Percentiles rank a stretch among this genome's conserved stretches.
Evolutionary conservation across 1,284 basidiomycete genomes (phyloP).

Genomic region (Cerrena zonata): DNA sequence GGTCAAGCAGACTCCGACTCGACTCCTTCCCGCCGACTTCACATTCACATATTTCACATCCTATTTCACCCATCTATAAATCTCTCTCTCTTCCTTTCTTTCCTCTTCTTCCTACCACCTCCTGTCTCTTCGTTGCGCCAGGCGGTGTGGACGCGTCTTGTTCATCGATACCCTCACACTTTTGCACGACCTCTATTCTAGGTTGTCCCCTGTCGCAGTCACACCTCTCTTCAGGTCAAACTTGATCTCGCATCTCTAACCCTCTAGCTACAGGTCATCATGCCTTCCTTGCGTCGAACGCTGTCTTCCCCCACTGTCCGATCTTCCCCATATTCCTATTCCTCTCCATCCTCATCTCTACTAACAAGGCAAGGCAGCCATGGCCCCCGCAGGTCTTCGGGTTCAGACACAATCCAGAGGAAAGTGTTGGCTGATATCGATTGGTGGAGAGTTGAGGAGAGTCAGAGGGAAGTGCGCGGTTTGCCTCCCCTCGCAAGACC

Average conservation of each 20-base stretch:
- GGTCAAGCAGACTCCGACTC: too few species aligned
- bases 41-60: constrained; percentile 26
- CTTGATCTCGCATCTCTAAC: constrained; percentile 7
- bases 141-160: constrained; percentile 10
- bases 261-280: constrained; percentile 40
- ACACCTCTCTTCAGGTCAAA: not conserved
- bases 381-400: constrained; percentile 54
- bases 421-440: constrained; percentile 76
- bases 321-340: constrained; percentile 49
- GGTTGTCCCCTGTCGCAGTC: not conserved
- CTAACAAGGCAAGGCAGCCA: constrained; percentile 33
- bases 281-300: constrained; percentile 75
- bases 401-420: constrained; percentile 54
- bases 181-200: constrained; percentile 4
- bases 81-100: constrained; percentile 11
- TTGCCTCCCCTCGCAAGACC: constrained; percentile 14
- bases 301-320: constrained; percentile 60
- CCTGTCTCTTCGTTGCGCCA: constrained; percentile 14
- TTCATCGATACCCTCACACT: not conserved
- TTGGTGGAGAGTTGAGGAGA: constrained; percentile 74
- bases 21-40: too few species aligned
- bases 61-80: constrained; percentile 27
- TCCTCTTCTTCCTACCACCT: constrained; percentile 4
- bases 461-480: constrained; percentile 49
- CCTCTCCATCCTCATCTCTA: constrained; percentile 31